Conservation (phyloP, 257 asterid species). For the Fraxinus pennsylvanica region DNA sequence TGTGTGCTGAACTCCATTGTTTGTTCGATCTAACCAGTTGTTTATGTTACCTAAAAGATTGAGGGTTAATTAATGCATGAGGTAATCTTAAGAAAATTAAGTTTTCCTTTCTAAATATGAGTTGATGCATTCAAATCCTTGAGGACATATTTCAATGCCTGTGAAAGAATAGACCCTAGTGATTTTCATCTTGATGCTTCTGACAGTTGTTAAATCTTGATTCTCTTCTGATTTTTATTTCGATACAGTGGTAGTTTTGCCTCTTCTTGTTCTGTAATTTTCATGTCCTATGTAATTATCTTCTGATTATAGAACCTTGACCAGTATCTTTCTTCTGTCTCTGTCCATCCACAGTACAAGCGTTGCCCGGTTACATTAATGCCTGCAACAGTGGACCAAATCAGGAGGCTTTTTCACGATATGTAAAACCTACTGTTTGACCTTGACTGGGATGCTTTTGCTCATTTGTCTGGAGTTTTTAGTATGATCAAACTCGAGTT, state of each 20-base stretch:
- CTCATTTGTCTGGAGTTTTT: not conserved
- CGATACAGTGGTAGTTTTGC: not conserved
- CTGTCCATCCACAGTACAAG: constrained; percentile 62
- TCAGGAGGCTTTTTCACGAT: constrained; percentile 89
- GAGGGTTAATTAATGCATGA: too few relatives aligned
- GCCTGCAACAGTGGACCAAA: constrained; percentile 87
- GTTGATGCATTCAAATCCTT: too few relatives aligned
- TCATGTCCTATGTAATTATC: not conserved
- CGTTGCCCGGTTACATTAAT: constrained; percentile 85
- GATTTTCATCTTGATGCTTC: not conserved
- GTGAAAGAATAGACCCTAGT: too few relatives aligned
- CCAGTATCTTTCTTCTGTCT: not conserved
- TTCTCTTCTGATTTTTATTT: not conserved
- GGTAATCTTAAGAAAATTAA: too few relatives aligned
- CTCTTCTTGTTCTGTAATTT: not conserved
- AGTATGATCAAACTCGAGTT: not conserved
- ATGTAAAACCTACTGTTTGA: constrained; percentile 34
- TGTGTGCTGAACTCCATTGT: too few relatives aligned
- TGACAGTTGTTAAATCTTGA: not conserved
- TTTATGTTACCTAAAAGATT: too few relatives aligned
- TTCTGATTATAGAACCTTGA: not conserved
- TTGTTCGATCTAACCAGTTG: too few relatives aligned
- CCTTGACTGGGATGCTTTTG: not conserved
- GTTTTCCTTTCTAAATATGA: too few relatives aligned
- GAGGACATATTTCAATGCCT: too few relatives aligned